Evolutionary conservation across 352 stramenopile species (phyloP), one percentile per base, ranked within the genome.

Genomic region (Phytopythium sindhum): DNA sequence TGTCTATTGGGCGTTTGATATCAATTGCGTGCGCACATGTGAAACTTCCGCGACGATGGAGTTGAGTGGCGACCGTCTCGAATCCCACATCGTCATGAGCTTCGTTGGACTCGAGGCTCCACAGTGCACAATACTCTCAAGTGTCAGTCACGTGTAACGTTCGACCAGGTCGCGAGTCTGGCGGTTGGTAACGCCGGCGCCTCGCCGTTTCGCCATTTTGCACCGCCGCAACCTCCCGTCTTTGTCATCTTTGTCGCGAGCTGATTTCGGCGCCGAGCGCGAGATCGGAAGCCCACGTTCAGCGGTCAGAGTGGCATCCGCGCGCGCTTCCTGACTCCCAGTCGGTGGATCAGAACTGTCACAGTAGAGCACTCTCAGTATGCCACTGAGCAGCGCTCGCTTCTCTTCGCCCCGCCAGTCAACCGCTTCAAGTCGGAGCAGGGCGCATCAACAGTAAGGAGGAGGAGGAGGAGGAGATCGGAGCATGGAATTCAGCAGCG

Each of bases 81-180:
- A 29, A 23, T 47, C 33, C 54, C 37, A 60, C 54, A 60, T 60
- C 54, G 23, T 35, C 54, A 47, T 60, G 54, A 60, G 54, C 54
- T 35, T 12, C 14, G 48, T 23, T 55, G 24, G 24, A 37, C 28
- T 15, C 26, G n/a, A 55, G 28, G 11, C 45, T 23, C n/a, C 6
- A 39, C 6, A 39, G 7, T 39, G 7, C 1, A 39, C 9, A 37
- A 4, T 9, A 37, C 9, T 37, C 9, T 9, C 31, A 37, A n/a
- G n/a, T n/a, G n/a, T n/a, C n/a, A n/a, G n/a, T n/a, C n/a, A n/a
- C n/a, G n/a, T n/a, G n/a, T n/a, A n/a, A n/a, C n/a, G n/a, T n/a
- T n/a, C 19, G 14, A 35, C 10, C 26, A 21, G 14, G 24, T 14
- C 23, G 14, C 50, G 26, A 26, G 28, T 39, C 50, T 35, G 50